A percentile compares a stretch with the other conserved stretches of the same genome.
phyloP scores from a whole-genome alignment of 2,329 filamentous ascomycete species.

The Simplicillium sp. region DNA sequence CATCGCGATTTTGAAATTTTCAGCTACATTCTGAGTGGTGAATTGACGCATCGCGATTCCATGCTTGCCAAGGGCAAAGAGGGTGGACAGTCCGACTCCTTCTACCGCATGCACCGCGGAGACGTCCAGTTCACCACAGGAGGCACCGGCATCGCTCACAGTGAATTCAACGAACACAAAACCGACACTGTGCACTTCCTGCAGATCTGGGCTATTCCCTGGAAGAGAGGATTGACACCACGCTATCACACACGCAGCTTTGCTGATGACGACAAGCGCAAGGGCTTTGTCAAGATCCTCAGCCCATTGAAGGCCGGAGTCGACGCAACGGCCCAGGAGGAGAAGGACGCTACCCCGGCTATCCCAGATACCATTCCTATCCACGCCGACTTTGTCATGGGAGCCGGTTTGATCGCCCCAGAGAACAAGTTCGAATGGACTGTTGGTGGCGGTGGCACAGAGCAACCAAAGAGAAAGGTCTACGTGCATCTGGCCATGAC shows the following conservation, averaged over 20 bases:
- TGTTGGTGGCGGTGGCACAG: slow-evolving; percentile 49
- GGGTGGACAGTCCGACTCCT: slow-evolving; percentile 49
- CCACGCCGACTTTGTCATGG: slow-evolving; percentile 78
- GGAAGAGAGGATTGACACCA: slow-evolving; percentile 62
- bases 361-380: slow-evolving; percentile 67
- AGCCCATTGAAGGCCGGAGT: slow-evolving; percentile 62
- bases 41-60: slow-evolving; percentile 79
- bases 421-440: slow-evolving; percentile 60
- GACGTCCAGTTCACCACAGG: slow-evolving; percentile 88
- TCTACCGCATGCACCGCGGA: slow-evolving; percentile 63
- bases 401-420: slow-evolving; percentile 62
- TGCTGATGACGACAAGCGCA: slow-evolving; percentile 60
- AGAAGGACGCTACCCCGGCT: slow-evolving; percentile 52
- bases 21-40: slow-evolving; percentile 75
- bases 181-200: slow-evolving; percentile 70
- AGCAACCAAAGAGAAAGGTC: slow-evolving; percentile 55
- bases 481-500: slow-evolving; percentile 77
- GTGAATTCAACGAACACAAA: slow-evolving; percentile 69
- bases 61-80: slow-evolving; percentile 66
- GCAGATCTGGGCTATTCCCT: slow-evolving; percentile 82
- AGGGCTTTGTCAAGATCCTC: slow-evolving; percentile 64
- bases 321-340: slow-evolving; percentile 51
- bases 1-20: slow-evolving; percentile 88
- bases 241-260: slow-evolving; percentile 70
- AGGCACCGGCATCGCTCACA: slow-evolving; percentile 73